Evolutionary conservation across 2,329 filamentous ascomycete genomes (phyloP).

Genomic region (Xylariaceae sp.): DNA sequence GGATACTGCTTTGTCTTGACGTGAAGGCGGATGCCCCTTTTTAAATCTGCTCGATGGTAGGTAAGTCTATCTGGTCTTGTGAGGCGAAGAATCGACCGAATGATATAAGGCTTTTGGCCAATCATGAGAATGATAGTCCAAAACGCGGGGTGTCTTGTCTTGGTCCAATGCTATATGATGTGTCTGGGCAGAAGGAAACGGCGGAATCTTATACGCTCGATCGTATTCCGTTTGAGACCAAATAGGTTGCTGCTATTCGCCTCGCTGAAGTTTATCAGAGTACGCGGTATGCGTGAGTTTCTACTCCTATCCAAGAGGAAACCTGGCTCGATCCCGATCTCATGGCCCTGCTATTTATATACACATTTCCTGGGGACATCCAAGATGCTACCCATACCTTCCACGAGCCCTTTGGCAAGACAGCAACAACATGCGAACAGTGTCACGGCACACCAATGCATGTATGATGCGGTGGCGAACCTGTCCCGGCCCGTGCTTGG

Average conservation of each 20-base stretch:
- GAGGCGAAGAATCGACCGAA: not conserved
- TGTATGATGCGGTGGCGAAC: not conserved
- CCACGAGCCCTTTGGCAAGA: not conserved
- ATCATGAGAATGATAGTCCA: not conserved
- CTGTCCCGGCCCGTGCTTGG: not conserved
- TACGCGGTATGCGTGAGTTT: not conserved
- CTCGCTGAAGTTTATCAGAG: not conserved
- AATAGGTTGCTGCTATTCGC: not conserved
- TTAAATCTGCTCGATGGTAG: not conserved
- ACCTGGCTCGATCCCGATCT: too few relatives aligned
- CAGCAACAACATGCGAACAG: not conserved
- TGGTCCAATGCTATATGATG: not conserved
- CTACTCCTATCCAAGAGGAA: not conserved
- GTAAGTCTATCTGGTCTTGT: not conserved
- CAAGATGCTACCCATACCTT: too few relatives aligned
- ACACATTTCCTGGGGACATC: too few relatives aligned
- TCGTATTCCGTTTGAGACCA: not conserved
- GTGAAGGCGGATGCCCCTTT: not conserved
- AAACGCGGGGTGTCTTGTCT: too few relatives aligned
- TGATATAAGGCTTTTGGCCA: not conserved
- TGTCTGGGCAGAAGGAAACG: not conserved
- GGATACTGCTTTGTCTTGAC: not conserved
- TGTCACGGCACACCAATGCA: not conserved
- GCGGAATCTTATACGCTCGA: constrained; percentile 8
- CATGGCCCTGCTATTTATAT: too few relatives aligned